Evolutionary conservation across 2,329 filamentous ascomycete species (phyloP), one percentile per base, ranked within the genome.

Genomic region (Nannizziopsis barbatae): DNA sequence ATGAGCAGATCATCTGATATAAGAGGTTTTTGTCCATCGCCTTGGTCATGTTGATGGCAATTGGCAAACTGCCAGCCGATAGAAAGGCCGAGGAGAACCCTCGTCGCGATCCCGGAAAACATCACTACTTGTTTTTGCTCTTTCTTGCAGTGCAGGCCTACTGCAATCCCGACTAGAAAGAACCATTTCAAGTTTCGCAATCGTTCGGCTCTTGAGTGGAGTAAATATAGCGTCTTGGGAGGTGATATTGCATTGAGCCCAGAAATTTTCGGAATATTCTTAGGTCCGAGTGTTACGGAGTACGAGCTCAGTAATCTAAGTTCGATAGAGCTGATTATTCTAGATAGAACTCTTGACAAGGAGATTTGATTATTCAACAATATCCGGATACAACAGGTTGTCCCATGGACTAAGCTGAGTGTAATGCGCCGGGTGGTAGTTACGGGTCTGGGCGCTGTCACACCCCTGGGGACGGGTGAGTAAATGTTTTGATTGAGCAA

Each of bases 391-490:
- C 3, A 27, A 27, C 7, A 27, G 22, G 22, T 4, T 27, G 7
- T 27, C 37, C 44, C 39, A 47, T 47, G 45, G 37, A 31, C 45
- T 22, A 42, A 47, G 8, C 2, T 36, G 35, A 37, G 27, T 62
- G 61, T 58, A 47, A 69, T 71, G 69, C 68, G 69, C 58, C 80
- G 85, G 58, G 86, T 92, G 58, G 86, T 90, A 59, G 81, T 92
- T 62, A 92, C 86, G 46, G 86, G 86, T 60, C 73, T 92, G 43
- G 86, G 86, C 53, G 84, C 84, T 62, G 76, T 92, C 58, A 87
- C 85, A 56, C 89, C 89, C 50, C 73, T 95, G 20, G 89, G 86
- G 53, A 80, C 93, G 50, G 87, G 77, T 80, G 61, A 54, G 65
- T 64, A 44, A 40, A 31, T n/a, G 37, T 39, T 43, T 31, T 12